Conservation (phyloP, 768 basidiomycete species). For the Saitozyma sp. region DNA sequence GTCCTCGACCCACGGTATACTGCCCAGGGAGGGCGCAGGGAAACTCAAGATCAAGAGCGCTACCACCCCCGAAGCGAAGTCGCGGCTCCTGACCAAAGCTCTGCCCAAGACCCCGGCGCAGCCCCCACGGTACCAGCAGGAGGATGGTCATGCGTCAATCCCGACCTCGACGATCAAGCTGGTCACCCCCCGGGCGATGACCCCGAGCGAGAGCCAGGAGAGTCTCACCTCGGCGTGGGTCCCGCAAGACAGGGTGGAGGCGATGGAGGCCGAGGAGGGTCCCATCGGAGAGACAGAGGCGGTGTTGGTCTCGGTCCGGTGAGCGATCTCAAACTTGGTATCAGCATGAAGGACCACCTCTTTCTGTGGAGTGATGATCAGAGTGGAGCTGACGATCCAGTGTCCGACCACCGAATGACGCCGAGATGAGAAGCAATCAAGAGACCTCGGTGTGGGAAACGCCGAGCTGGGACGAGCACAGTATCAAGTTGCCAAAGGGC, state of each 20-base stretch:
- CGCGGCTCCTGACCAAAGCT: neutral
- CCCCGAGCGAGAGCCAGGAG: slow-evolving; percentile 32
- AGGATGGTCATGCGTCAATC: too few relatives aligned
- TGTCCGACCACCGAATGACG: slow-evolving; percentile 44
- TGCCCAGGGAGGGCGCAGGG: slow-evolving; percentile 27
- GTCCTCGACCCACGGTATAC: slow-evolving; percentile 4
- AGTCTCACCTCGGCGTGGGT: slow-evolving; percentile 9
- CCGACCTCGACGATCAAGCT: neutral
- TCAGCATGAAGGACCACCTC: too few relatives aligned
- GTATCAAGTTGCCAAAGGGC: slow-evolving; percentile 39
- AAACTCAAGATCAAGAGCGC: slow-evolving; percentile 41
- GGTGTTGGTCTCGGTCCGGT: slow-evolving; percentile 51
- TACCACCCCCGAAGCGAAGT: slow-evolving; percentile 39
- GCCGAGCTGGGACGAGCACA: slow-evolving; percentile 31
- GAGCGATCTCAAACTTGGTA: too few relatives aligned
- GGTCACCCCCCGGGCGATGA: slow-evolving; percentile 19
- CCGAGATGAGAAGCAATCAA: slow-evolving; percentile 29
- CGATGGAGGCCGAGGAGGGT: slow-evolving; percentile 17
- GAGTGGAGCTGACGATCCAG: slow-evolving; percentile 17
- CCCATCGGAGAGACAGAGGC: slow-evolving; percentile 32
- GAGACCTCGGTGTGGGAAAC: slow-evolving; percentile 39
- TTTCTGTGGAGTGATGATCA: neutral
- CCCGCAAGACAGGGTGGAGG: slow-evolving; percentile 5
- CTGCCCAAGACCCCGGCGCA: neutral
- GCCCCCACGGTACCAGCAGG: too few relatives aligned